These are phyloP conservation scores for Paracorniculantispora psalliotae DNA, from an alignment of 2,329 filamentous ascomycete species.

Conservation along the genomic window DNA sequence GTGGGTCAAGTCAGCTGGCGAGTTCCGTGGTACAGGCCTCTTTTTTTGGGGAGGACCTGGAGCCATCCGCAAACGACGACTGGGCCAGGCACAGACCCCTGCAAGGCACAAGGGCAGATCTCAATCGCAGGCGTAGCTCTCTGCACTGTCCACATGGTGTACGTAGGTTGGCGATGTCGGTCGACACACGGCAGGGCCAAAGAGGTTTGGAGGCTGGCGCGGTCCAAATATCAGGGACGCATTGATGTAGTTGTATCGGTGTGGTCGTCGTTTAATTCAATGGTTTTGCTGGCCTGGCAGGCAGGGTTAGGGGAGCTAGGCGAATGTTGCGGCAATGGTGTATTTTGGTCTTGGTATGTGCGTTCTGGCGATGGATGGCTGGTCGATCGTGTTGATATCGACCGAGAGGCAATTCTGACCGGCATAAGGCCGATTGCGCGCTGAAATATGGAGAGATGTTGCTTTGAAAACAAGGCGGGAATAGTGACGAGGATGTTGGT, in stretches of 20 bases:
- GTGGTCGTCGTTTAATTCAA: neutral
- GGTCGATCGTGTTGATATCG: neutral
- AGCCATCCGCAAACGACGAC: neutral
- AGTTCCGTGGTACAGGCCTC: neutral
- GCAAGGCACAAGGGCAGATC: constrained; percentile 7
- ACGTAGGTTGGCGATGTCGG: neutral
- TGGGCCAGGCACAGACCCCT: constrained; percentile 8
- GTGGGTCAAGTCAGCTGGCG: constrained; percentile 1
- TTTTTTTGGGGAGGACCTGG: constrained; percentile 1
- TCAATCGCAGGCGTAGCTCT: neutral
- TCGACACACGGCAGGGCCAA: neutral
- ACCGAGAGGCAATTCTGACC: neutral
- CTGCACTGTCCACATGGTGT: neutral
- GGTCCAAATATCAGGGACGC: neutral
- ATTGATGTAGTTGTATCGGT: neutral
- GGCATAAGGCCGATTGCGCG: neutral
- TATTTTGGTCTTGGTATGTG: neutral
- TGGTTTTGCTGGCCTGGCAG: neutral
- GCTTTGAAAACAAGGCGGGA: neutral
- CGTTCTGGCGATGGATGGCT: neutral
- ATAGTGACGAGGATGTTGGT: neutral
- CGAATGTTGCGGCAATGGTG: neutral
- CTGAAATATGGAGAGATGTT: neutral
- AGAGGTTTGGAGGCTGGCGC: neutral
- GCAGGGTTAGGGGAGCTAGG: neutral